These are phyloP conservation scores for Proliferodiscus dingleyae DNA, from an alignment of 2,329 filamentous ascomycete species.

Conservation along the genomic window DNA sequence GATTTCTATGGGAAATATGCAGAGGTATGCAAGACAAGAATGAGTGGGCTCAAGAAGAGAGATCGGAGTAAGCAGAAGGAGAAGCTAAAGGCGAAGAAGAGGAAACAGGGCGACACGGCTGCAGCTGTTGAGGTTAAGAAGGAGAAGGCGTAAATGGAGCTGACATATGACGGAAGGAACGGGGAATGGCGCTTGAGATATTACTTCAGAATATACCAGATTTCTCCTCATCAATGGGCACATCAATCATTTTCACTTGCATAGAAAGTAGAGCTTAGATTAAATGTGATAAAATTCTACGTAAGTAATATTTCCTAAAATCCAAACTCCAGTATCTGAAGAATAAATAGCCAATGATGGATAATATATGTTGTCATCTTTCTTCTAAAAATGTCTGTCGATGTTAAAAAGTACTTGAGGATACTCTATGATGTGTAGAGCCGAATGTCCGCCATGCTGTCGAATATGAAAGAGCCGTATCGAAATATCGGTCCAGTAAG, in stretches of 20 bases:
- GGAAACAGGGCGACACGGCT: constrained; percentile 37
- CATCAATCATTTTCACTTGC: background rate
- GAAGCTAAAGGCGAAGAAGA: constrained; percentile 64
- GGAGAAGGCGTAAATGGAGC: constrained; percentile 15
- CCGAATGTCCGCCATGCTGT: no score
- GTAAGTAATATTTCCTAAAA: no score
- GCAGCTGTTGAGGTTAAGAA: constrained; percentile 17
- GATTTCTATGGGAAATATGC: constrained; percentile 81
- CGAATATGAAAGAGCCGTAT: no score
- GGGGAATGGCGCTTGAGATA: background rate
- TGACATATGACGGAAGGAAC: background rate
- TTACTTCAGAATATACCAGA: background rate
- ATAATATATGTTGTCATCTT: no score
- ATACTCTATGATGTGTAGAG: no score
- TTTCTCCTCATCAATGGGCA: background rate
- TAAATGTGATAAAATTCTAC: no score
- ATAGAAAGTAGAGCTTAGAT: background rate
- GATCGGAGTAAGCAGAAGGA: constrained; percentile 82
- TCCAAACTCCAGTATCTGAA: no score
- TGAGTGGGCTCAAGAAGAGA: constrained; percentile 86
- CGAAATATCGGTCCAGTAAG: no score
- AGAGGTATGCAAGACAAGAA: constrained; percentile 84
- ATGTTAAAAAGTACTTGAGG: no score
- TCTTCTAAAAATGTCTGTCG: no score
- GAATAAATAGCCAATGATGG: no score